Conservation (phyloP, 345 rosid genomes). For the Combretum micranthum region DNA sequence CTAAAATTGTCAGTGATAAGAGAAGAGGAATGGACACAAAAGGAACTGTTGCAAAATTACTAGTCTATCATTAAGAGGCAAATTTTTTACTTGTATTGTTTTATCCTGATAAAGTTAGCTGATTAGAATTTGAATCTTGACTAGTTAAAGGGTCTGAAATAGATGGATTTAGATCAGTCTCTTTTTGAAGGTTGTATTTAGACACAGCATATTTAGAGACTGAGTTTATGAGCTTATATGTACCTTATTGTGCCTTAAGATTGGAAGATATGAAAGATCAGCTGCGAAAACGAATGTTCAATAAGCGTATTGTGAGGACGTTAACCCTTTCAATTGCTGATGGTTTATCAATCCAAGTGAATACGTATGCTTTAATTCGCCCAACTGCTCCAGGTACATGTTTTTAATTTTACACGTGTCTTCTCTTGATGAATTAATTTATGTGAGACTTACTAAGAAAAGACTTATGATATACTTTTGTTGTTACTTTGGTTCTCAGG, state of each 20-base stretch:
- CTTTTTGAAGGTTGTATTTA: too few species aligned
- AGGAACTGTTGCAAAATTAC: too few species aligned
- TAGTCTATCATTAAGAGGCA: too few species aligned
- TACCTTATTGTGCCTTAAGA: constrained; percentile 32
- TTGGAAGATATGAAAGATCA: constrained; percentile 88
- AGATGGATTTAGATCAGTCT: too few species aligned
- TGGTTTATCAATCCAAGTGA: constrained; percentile 69
- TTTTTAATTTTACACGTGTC: neutral
- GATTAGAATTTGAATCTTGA: too few species aligned
- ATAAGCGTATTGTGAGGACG: constrained; percentile 67
- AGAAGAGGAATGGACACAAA: too few species aligned
- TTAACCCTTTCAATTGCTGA: constrained; percentile 47
- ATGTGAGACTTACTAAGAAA: constrained; percentile 5
- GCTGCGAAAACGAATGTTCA: constrained; percentile 72
- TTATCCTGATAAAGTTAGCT: too few species aligned
- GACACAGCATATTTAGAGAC: too few species aligned
- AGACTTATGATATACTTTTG: constrained; percentile 4
- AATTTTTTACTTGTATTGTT: too few species aligned
- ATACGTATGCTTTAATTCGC: constrained; percentile 80
- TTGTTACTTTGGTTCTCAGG: constrained; percentile 29
- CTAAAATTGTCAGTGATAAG: too few species aligned
- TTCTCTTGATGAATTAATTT: neutral
- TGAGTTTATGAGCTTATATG: neutral
- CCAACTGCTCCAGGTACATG: constrained; percentile 63
- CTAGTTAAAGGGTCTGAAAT: too few species aligned